Evolutionary conservation across 352 stramenopile genomes (phyloP).

Genomic region (Globisporangium viniferum): DNA sequence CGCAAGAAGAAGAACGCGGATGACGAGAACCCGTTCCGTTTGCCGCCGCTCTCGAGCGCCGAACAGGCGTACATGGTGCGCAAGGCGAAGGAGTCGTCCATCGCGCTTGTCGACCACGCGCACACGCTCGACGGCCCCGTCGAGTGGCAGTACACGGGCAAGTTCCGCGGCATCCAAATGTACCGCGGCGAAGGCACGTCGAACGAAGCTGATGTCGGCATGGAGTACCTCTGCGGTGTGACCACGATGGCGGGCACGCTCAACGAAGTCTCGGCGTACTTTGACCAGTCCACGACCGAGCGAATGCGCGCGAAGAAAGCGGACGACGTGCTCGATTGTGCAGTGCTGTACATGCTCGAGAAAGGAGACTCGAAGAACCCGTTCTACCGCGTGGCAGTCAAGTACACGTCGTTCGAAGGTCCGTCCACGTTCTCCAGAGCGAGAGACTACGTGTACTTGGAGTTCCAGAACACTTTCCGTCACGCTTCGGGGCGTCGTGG

Average conservation of each 20-base stretch:
- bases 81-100: conserved; percentile 65
- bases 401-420: conserved; percentile 65
- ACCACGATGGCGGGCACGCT: conserved; percentile 72
- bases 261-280: conserved; percentile 63
- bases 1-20: conserved; percentile 10
- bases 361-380: conserved; percentile 39
- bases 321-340: conserved; percentile 64
- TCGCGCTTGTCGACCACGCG: conserved; percentile 65
- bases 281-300: conserved; percentile 63
- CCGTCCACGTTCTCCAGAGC: conserved; percentile 53
- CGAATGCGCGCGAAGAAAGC: conserved; percentile 57
- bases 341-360: conserved; percentile 61
- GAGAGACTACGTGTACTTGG: conserved; percentile 69
- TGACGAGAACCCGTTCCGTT: conserved; percentile 17
- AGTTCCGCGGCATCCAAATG: conserved; percentile 75
- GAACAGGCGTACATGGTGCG: conserved; percentile 63
- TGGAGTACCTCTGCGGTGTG: conserved; percentile 70
- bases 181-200: conserved; percentile 70
- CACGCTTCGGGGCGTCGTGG: conserved; percentile 63
- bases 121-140: conserved; percentile 71
- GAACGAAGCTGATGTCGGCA: conserved; percentile 23
- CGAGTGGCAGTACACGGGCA: conserved; percentile 75
- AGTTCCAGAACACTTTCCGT: conserved; percentile 80
- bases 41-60: conserved; percentile 31
- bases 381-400: conserved; percentile 65